phyloP scores from a whole-genome alignment of 106 monocot species.

The Dendrobium chrysotoxum region DNA sequence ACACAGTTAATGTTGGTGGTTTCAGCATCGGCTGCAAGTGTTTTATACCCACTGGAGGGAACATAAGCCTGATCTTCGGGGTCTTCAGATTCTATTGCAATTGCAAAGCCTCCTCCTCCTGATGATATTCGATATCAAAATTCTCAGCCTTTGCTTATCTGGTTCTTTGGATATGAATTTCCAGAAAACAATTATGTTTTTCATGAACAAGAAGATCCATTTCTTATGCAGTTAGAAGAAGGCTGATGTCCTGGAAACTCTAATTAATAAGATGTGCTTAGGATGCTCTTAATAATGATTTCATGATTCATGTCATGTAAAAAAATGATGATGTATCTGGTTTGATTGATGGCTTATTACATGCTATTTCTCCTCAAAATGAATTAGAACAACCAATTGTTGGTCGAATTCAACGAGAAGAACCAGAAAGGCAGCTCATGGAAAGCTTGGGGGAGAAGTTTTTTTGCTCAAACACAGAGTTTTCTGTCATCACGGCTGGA shows the following conservation, averaged over 20 bases:
- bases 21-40: too few species aligned
- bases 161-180: too few species aligned
- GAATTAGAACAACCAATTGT: slow-evolving; percentile 40
- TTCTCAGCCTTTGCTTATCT: slow-evolving; percentile 78
- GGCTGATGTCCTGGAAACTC: slow-evolving; percentile 59
- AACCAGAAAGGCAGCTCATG: slow-evolving; percentile 80
- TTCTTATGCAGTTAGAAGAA: slow-evolving; percentile 87
- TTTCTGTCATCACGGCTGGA: slow-evolving; percentile 67
- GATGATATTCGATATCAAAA: slow-evolving; percentile 84
- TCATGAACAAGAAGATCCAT: too few species aligned
- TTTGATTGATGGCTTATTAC: slow-evolving; percentile 62
- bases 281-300: slow-evolving; percentile 56
- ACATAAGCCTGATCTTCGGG: slow-evolving; percentile 53
- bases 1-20: too few species aligned
- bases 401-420: slow-evolving; percentile 76
- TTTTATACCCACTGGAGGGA: slow-evolving; percentile 78
- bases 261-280: slow-evolving; percentile 46
- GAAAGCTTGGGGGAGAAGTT: slow-evolving; percentile 76
- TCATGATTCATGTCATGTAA: slow-evolving; percentile 72
- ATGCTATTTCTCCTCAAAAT: slow-evolving; percentile 22
- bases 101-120: slow-evolving; percentile 78
- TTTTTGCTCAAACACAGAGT: slow-evolving; percentile 31
- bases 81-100: slow-evolving; percentile 53
- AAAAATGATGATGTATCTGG: slow-evolving; percentile 63
- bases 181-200: too few species aligned